These are phyloP conservation scores for Fusarium gaditjirri DNA, from an alignment of 2,329 filamentous ascomycete species.

Conservation along the genomic window DNA sequence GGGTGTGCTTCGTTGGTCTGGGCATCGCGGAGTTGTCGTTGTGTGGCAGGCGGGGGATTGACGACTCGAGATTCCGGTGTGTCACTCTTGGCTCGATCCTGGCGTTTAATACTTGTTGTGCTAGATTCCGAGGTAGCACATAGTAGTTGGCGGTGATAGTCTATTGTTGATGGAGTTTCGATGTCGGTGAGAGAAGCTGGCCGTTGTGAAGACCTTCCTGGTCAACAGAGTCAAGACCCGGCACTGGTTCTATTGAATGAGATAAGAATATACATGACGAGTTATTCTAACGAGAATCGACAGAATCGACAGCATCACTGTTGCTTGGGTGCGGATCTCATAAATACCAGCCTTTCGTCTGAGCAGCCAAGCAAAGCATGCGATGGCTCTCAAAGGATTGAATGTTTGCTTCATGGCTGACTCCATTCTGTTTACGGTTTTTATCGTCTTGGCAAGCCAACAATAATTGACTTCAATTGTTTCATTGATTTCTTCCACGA, in stretches of 20 bases:
- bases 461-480: rapidly evolving
- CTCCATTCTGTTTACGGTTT: no score
- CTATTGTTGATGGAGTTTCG: neutral
- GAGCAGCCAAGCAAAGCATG: neutral
- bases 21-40: neutral
- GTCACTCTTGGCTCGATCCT: neutral
- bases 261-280: neutral
- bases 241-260: neutral
- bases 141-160: neutral
- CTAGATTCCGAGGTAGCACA: neutral
- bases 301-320: no score
- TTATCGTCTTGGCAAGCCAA: neutral
- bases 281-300: neutral
- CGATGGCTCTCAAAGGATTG: neutral
- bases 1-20: neutral
- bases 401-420: neutral
- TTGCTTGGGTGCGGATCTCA: neutral
- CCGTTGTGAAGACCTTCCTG: neutral
- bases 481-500: neutral
- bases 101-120: neutral
- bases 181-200: neutral
- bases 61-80: conserved; percentile 11
- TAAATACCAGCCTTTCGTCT: neutral
- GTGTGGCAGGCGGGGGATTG: neutral
- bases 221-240: neutral